Evolutionary conservation across 164 flowering plant species (phyloP), one percentile per base, ranked within the genome.

Genomic region (Magnolia changhungtana): DNA sequence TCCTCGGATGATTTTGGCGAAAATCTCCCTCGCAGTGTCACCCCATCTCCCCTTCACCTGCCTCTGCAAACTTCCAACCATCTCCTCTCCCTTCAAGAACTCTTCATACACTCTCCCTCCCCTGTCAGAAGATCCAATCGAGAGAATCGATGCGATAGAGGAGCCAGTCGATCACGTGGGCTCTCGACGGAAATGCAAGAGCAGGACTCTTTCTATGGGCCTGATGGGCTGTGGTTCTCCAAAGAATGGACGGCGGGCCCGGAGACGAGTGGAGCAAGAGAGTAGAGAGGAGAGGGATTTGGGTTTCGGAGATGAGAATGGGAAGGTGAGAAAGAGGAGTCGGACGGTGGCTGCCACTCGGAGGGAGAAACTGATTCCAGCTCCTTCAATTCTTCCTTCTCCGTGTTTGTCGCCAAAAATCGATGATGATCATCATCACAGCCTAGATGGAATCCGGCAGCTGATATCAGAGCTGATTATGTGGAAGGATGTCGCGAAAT

Each of bases 401-500:
- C 64, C 88, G 5, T 74, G 61, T 37, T 29, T 77, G 45, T 79
- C 87, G 13, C 88, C 87, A 78, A 84, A 77, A 49, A 66, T 72
- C 23, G 61, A 52, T 51, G 84, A 83, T 45, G 83, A 68, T 50
- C 83, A 83, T 20, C 72, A 78, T 51, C 81, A 81, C 69, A 73
- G 84, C 76, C 69, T 93, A 5, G 88, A 92, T 77, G 77, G 69
- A 27, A 76, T 90, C 23, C 87, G 90, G 66, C 80, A 78, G 82
- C 27, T 88, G 76, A 61, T 90, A 4, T 76, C 66, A 72, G 99
- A 95, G 72, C 74, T 95, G 82, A 76, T 90, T 2, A 88, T 93
- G 97, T 95, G 99, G 99, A 92, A 82, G 59, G 97, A 95, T 83
- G 90, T 89, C 1, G 88, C 99, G 8, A 95, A 86, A 81, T 92